A percentile compares a stretch with the other conserved stretches of the same genome.
These are phyloP conservation scores for Vaucheria bursata DNA, from an alignment of 352 stramenopile genomes.

Conservation along the genomic window DNA sequence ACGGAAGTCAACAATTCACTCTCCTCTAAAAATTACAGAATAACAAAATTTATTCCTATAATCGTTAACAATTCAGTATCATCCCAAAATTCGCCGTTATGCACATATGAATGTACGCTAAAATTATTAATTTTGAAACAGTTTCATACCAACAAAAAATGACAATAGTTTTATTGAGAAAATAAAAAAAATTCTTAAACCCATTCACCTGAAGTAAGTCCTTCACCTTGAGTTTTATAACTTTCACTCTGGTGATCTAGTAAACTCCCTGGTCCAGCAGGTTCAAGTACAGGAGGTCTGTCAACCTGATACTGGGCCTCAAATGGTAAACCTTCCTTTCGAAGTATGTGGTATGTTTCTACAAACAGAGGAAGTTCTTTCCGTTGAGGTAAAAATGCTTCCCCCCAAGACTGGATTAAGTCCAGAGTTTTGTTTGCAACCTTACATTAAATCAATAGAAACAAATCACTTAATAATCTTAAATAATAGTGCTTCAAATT, in stretches of 20 bases:
- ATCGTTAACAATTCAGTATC: background rate
- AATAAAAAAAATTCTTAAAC: background rate
- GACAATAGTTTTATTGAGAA: background rate
- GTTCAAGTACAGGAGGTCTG: slow-evolving; percentile 22
- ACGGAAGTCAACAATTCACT: background rate
- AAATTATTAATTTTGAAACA: background rate
- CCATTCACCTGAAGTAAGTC: background rate
- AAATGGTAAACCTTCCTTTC: slow-evolving; percentile 35
- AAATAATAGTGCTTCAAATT: no score
- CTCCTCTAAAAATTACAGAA: background rate
- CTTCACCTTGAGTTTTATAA: background rate
- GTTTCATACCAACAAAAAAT: background rate
- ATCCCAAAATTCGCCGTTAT: background rate
- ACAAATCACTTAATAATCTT: no score
- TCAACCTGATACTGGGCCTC: slow-evolving; percentile 32
- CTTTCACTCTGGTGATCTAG: slow-evolving; percentile 16
- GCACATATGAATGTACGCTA: background rate
- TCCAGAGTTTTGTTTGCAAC: slow-evolving; percentile 48
- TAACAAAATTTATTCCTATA: background rate
- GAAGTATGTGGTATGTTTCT: slow-evolving; percentile 46
- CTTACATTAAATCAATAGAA: slow-evolving; percentile 11
- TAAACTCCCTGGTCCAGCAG: slow-evolving; percentile 14
- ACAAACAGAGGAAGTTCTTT: slow-evolving; percentile 44
- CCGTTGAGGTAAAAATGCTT: slow-evolving; percentile 47
- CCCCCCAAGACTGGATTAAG: slow-evolving; percentile 50